Evolutionary conservation across 352 stramenopile species (phyloP).

Genomic region (Nothophytophthora sp.): DNA sequence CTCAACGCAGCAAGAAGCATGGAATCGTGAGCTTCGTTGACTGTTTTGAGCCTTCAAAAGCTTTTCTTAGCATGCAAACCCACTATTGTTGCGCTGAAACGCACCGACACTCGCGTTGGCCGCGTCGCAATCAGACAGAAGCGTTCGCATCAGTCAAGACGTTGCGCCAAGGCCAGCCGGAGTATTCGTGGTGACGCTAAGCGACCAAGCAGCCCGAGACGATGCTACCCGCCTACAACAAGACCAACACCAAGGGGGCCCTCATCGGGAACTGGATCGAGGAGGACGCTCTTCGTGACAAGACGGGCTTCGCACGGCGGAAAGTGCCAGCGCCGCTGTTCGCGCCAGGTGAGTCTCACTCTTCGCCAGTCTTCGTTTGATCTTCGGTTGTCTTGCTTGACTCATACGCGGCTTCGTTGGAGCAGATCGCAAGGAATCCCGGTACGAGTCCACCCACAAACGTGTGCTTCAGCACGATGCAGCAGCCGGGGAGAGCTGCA

Average conservation of each 20-base stretch:
- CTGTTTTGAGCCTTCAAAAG: too few species aligned
- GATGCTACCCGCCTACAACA: conserved; percentile 78
- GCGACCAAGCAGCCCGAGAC: too few species aligned
- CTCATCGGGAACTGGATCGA: conserved; percentile 88
- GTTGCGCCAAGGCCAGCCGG: too few species aligned
- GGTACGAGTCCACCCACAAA: conserved; percentile 45
- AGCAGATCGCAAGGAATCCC: conserved; percentile 43
- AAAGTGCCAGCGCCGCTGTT: conserved; percentile 40
- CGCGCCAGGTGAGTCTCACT: conserved; percentile 24
- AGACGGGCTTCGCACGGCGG: conserved; percentile 62
- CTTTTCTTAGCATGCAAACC: too few species aligned
- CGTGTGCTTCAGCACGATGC: conserved; percentile 50
- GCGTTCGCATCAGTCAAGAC: too few species aligned
- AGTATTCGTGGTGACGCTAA: too few species aligned
- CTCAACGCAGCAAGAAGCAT: too few species aligned
- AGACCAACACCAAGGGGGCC: conserved; percentile 74
- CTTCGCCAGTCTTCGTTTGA: not conserved
- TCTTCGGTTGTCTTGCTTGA: too few species aligned
- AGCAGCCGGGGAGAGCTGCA: conserved; percentile 20
- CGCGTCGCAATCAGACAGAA: too few species aligned
- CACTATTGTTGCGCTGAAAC: too few species aligned
- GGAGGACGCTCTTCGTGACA: conserved; percentile 62
- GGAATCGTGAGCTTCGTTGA: too few species aligned
- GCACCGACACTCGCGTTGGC: too few species aligned
- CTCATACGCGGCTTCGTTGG: not conserved